phyloP scores from a whole-genome alignment of 2,329 filamentous ascomycete genomes.

The Fusarium circinatum region DNA sequence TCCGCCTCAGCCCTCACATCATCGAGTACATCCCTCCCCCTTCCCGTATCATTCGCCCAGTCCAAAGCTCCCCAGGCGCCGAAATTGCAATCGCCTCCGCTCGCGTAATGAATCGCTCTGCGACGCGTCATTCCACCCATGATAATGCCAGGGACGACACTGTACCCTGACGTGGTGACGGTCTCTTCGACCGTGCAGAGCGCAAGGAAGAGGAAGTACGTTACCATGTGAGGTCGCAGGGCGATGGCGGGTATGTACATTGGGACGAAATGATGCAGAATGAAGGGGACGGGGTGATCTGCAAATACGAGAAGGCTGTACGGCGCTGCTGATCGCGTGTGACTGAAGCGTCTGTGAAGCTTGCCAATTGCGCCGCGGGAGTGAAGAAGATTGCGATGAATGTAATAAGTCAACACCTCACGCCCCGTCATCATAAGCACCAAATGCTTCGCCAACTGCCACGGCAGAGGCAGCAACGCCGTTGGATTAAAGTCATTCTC shows the following conservation, averaged over 20 bases:
- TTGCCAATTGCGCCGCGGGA: slow-evolving; percentile 50
- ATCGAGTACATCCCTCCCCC: slow-evolving; percentile 62
- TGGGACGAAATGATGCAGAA: slow-evolving; percentile 72
- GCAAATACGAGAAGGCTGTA: slow-evolving; percentile 72
- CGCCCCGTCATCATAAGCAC: slow-evolving; percentile 55
- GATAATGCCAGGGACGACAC: slow-evolving; percentile 63
- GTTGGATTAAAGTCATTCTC: slow-evolving; percentile 59
- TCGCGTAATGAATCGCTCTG: slow-evolving; percentile 64
- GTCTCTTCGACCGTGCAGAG: slow-evolving; percentile 74
- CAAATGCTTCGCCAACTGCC: slow-evolving; percentile 63
- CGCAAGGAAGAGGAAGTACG: slow-evolving; percentile 72
- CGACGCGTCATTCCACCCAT: slow-evolving; percentile 61
- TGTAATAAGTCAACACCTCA: slow-evolving; percentile 74
- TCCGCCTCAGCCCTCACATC: slow-evolving; percentile 66
- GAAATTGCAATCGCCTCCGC: slow-evolving; percentile 67
- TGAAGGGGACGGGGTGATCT: slow-evolving; percentile 73
- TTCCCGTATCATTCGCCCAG: slow-evolving; percentile 67
- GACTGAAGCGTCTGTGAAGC: slow-evolving; percentile 58
- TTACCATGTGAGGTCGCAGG: slow-evolving; percentile 78
- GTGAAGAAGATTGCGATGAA: slow-evolving; percentile 80
- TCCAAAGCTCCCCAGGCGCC: slow-evolving; percentile 71
- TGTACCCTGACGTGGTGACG: slow-evolving; percentile 75
- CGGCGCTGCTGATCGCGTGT: slow-evolving; percentile 64
- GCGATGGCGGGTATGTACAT: slow-evolving; percentile 71
- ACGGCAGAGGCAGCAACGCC: slow-evolving; percentile 62